These are phyloP conservation scores for Perkinsus olseni DNA, from an alignment of 169 alveolate genomes.

Conservation along the genomic window DNA sequence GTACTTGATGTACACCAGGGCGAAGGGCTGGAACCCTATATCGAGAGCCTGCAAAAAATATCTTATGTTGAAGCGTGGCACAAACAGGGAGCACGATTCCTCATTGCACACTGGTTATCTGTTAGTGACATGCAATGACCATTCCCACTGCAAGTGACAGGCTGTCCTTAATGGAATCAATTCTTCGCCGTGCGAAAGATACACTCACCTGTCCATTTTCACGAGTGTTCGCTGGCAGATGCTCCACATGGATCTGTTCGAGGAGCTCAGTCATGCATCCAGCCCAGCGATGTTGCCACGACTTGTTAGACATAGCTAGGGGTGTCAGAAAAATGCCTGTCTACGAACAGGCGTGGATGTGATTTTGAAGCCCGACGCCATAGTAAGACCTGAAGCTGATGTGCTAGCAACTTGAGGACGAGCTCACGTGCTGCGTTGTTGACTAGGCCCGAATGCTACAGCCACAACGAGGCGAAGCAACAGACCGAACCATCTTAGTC, in stretches of 20 bases:
- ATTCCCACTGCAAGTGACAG: not conserved
- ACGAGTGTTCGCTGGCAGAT: slow-evolving; percentile 45
- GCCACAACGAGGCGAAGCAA: too few relatives aligned
- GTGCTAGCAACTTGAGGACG: too few relatives aligned
- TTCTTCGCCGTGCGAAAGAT: not conserved
- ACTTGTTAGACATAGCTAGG: not conserved
- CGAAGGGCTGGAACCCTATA: slow-evolving; percentile 55
- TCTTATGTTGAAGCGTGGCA: not conserved
- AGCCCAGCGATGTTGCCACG: slow-evolving; percentile 49
- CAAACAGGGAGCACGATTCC: not conserved
- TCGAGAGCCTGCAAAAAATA: slow-evolving; percentile 22
- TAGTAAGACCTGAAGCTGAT: too few relatives aligned
- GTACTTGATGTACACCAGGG: slow-evolving; percentile 68
- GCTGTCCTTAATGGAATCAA: not conserved
- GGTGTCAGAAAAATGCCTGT: not conserved
- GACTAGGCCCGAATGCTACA: too few relatives aligned
- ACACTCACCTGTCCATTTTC: not conserved
- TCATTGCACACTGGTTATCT: not conserved
- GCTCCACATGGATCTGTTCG: slow-evolving; percentile 67
- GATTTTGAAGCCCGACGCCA: too few relatives aligned
- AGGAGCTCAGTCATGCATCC: slow-evolving; percentile 69
- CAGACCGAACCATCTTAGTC: too few relatives aligned
- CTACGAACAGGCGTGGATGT: too few relatives aligned
- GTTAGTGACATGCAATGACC: too few relatives aligned
- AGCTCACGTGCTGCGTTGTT: too few relatives aligned